Evolutionary conservation across 768 basidiomycete species (phyloP), one percentile per base, ranked within the genome.

Genomic region (Pisolithus sp.): DNA sequence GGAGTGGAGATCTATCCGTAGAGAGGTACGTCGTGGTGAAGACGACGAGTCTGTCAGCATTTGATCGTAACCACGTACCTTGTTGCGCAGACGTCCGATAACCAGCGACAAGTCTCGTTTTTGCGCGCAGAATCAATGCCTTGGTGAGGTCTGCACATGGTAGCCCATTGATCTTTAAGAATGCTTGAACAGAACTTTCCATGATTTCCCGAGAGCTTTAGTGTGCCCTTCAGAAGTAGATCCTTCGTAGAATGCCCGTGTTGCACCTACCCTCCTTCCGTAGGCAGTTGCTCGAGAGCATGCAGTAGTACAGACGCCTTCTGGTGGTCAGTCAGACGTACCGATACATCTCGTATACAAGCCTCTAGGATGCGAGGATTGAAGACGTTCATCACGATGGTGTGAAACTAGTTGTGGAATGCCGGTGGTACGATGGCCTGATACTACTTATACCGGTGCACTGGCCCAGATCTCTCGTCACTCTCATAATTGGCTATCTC

Each of bases 211-310:
- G 79, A 65, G 76, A 80, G 46, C 77, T 66, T 56, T 53, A 15
- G 34, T 34, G 12, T 34, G 12, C 34, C 34, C 12, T 4, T 34
- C 26, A 61, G 53, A 38, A 53, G 42, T 36, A 23, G 47, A 42
- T 30, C 38, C 21, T 18, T 40, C 24, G 46, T 49, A 18, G 18
- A 58, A 51, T 34, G 42, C 49, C 15, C 30, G 21, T 47, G 23
- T 51, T 34, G 28, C 4, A 6, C 79, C 36, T 63, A 86, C 83
- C 83, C 77, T 34, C 34, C 34, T 52, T 90, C 83, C 44, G 77
- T 73, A 48, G 84, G 81, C 53, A 95, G 79, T 59, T 85, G 85
- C 57, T 85, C 82, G 76, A 93, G 82, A n/a, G 89, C 90, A 57
- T 87, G 82, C 46, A 92, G 66, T 49, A 91, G 70, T 36, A 87